These are phyloP conservation scores for Endoconidiophora polonica DNA, from an alignment of 2,329 filamentous ascomycete genomes.

Conservation along the genomic window DNA sequence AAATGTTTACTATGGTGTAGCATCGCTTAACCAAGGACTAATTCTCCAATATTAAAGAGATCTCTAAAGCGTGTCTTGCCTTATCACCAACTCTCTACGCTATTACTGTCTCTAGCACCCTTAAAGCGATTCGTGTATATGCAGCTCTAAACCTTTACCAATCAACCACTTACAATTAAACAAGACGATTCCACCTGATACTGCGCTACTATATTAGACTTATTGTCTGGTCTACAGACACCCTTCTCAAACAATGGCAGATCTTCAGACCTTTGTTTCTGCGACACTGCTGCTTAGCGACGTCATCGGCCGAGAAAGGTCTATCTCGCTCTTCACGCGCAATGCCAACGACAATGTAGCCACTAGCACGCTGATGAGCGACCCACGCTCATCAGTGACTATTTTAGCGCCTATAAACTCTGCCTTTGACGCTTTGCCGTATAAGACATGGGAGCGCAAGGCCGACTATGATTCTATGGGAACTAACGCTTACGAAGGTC, in stretches of 20 bases:
- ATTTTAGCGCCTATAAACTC: conserved; percentile 78
- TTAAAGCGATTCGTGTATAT: too few relatives aligned
- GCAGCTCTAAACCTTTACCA: too few relatives aligned
- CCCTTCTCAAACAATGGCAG: background rate
- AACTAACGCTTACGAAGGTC: conserved; percentile 56
- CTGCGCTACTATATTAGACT: background rate
- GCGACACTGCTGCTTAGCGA: conserved; percentile 53
- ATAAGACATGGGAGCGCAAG: conserved; percentile 75
- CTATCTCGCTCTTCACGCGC: conserved; percentile 70
- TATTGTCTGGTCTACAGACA: background rate
- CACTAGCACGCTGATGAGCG: conserved; percentile 52
- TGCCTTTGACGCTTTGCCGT: conserved; percentile 57
- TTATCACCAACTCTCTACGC: too few relatives aligned
- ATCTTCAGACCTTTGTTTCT: background rate
- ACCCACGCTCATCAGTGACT: conserved; percentile 53
- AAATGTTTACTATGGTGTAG: too few relatives aligned
- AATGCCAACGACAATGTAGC: conserved; percentile 59
- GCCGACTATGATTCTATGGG: conserved; percentile 54
- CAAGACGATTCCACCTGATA: too few relatives aligned
- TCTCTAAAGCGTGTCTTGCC: too few relatives aligned
- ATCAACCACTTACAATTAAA: too few relatives aligned
- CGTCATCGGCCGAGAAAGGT: conserved; percentile 62
- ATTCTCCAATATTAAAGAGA: too few relatives aligned
- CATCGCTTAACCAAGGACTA: too few relatives aligned
- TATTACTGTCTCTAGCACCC: too few relatives aligned